These are phyloP conservation scores for Nissolia schottii DNA, from an alignment of 306 rosid genomes.

Conservation along the genomic window DNA sequence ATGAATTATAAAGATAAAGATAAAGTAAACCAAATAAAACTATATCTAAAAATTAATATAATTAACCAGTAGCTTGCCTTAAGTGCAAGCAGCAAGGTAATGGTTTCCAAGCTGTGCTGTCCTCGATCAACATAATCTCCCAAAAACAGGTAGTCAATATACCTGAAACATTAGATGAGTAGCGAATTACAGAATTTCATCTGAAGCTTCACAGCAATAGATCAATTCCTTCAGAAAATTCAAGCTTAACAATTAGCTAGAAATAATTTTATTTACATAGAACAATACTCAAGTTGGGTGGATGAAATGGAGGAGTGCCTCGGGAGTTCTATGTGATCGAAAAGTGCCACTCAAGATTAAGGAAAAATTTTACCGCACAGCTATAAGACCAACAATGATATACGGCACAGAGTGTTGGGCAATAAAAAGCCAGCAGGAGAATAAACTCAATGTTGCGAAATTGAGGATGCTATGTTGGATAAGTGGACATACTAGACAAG, in stretches of 20 bases:
- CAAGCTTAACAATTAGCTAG: slow-evolving; percentile 17
- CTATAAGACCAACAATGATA: no score
- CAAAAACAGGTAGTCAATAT: slow-evolving; percentile 96
- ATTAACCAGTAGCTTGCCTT: slow-evolving; percentile 55
- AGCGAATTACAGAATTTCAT: slow-evolving; percentile 17
- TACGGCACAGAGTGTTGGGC: no score
- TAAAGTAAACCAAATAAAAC: slow-evolving; percentile 16
- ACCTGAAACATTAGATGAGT: slow-evolving; percentile 51
- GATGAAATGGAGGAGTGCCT: no score
- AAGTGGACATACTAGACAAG: no score
- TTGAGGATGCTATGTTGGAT: no score
- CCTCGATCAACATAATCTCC: slow-evolving; percentile 99
- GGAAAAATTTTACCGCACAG: no score
- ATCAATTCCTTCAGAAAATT: neutral
- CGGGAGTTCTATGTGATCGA: no score
- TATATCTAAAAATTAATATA: slow-evolving; percentile 8
- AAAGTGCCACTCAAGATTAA: no score
- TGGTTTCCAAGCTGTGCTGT: slow-evolving; percentile 99
- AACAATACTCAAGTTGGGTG: no score
- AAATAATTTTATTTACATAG: slow-evolving; percentile 4
- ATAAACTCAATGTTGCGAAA: no score
- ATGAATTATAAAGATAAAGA: slow-evolving; percentile 20
- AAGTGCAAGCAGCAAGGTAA: slow-evolving; percentile 93
- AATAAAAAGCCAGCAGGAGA: no score
- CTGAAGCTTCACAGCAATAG: slow-evolving; percentile 13